These are phyloP conservation scores for Pichia occidentalis DNA, from an alignment of 805 yeast genomes.

Conservation along the genomic window DNA sequence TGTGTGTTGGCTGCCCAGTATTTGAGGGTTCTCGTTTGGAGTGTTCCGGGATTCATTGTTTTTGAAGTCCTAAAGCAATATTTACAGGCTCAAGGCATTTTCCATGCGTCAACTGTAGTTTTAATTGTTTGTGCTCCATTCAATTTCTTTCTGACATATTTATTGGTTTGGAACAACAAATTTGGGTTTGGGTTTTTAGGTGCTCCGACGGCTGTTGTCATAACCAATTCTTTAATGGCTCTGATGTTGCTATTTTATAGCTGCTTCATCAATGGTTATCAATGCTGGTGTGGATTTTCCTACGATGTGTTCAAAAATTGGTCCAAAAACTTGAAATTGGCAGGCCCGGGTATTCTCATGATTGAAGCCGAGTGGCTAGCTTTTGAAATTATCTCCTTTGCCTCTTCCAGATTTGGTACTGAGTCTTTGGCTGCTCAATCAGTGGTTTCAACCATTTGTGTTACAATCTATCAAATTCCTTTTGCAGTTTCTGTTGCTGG, in stretches of 20 bases:
- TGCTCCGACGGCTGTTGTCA: slow-evolving; percentile 53
- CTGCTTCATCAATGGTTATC: slow-evolving; percentile 37
- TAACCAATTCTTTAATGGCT: slow-evolving; percentile 53
- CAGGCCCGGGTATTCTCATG: slow-evolving; percentile 52
- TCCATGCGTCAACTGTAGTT: slow-evolving; percentile 49
- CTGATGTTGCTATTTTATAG: slow-evolving; percentile 36
- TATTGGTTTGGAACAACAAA: slow-evolving; percentile 37
- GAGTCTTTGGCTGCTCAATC: slow-evolving; percentile 48
- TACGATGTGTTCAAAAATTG: slow-evolving; percentile 39
- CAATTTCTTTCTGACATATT: slow-evolving; percentile 40
- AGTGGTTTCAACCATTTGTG: slow-evolving; percentile 37
- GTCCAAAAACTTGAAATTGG: slow-evolving; percentile 38
- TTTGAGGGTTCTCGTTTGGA: slow-evolving; percentile 39
- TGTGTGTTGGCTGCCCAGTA: slow-evolving; percentile 44
- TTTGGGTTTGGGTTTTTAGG: slow-evolving; percentile 51
- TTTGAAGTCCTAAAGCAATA: slow-evolving; percentile 53
- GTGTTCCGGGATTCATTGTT: slow-evolving; percentile 50
- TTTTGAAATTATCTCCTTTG: slow-evolving; percentile 48
- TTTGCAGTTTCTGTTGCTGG: slow-evolving; percentile 54
- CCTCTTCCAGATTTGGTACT: slow-evolving; percentile 50
- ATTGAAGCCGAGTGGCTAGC: slow-evolving; percentile 56
- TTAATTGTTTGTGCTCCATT: slow-evolving; percentile 49
- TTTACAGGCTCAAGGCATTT: slow-evolving; percentile 53
- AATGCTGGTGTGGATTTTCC: slow-evolving; percentile 48
- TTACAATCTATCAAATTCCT: slow-evolving; percentile 49